Base-by-base conservation (phyloP, 768 basidiomycete species). In the Boletus reticuloceps region DNA sequence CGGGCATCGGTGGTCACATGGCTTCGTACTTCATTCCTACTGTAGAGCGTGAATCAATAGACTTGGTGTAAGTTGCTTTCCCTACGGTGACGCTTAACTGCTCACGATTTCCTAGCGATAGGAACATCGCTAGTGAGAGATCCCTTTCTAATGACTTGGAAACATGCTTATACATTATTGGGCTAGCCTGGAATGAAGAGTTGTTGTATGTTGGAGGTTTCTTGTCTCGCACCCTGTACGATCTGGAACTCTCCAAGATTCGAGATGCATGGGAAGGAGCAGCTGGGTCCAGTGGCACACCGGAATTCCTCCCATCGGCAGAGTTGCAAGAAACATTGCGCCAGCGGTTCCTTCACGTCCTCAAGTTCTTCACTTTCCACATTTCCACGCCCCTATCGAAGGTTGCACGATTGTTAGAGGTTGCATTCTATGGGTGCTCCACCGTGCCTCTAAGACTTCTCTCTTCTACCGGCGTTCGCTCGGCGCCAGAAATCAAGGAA, bases 111-210 rank as follows among this genome's bases (percentile, higher is more conserved):
- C 16, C 11, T 4, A 53, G 53, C 11, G 39, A 53, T 12, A 31
- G 6, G 5, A 34, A 41, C 13, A 6, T 47, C 32, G 22, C 45
- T n/a, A 19, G 53, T 47, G 25, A 22, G 22, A 22, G 3, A 22
- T 22, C 22, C 22, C 22, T 22, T 22, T 22, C n/a, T 4, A 6
- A 19, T 7, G 11, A 13, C 13, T 17, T 41, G 14, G 20, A 34
- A 1, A 6, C 22, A 12, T 43, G 29, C 32, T 2, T n/a, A 27
- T 12, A 16, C 17, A 4, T 8, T 44, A 22, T 8, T 25, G 22
- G 5, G 22, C 10, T 16, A 89, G 88, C 85, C 8, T 95, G 93
- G 94, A 98, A 98, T 64, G 82, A 79, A 60, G 95, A 97, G 13
- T 77, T 97, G 4, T 76, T 34, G 9, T 34, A 4, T 36, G 12